Base-by-base conservation (phyloP, 129 eudicot species). In the Solidago caesia region DNA sequence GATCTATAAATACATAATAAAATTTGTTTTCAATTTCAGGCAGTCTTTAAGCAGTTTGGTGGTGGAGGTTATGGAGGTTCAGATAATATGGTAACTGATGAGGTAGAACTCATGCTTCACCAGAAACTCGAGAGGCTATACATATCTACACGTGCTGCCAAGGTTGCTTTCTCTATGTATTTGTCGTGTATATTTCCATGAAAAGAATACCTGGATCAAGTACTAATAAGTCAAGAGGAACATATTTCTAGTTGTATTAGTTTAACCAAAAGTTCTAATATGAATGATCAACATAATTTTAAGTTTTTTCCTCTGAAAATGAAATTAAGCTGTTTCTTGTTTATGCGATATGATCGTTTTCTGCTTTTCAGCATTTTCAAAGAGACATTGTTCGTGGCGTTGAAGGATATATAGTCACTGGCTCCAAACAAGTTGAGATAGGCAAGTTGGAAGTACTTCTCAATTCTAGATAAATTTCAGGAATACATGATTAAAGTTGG, bases 301-400 rank as follows among this genome's bases (percentile, higher is more conserved):
- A 41, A 4, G 9, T 42, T 44, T 69, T 61, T 53, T 63, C 11
- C 44, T 53, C 59, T 15, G 73, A 44, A 65, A 27, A 79, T 66
- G 55, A 66, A 79, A 57, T 7, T 33, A 46, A 39, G 33, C 27
- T 56, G 15, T 39, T 77, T 61, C 45, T 33, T 25, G 14, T 44
- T 43, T 29, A 26, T 60, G 70, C 71, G 62, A 61, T 77, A 55
- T 77, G 76, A 71, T 77, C 70, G 16, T 42, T 68, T 65, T 63
- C 66, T 25, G 51, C 61, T 61, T 72, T 67, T 47, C 93, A 94
- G 98, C 98, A 90, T 75, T 88, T 88, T 80, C 98, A 94, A 88
- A 88, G 96, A 80, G 98, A 94, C 88, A 88, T 94, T 72, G 97
- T 88, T 49, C 98, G 98, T 76, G 96, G 97, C n/a, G 93, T 90